These are phyloP conservation scores for Balansia obtecta DNA, from an alignment of 2,329 filamentous ascomycete genomes.

Conservation along the genomic window DNA sequence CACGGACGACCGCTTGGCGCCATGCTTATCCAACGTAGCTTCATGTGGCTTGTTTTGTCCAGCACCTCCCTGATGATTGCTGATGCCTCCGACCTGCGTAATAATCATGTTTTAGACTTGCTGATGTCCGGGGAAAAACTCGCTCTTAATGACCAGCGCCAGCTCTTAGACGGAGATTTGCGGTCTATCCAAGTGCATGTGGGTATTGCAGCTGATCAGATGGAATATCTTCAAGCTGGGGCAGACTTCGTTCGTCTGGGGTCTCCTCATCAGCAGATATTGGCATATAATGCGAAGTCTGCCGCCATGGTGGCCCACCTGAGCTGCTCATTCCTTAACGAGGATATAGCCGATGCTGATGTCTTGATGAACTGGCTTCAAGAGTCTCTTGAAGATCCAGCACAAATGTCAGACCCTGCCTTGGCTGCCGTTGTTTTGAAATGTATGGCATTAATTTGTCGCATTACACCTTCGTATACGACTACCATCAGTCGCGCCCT, in stretches of 20 bases:
- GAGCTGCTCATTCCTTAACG: slow-evolving; percentile 73
- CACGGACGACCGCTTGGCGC: slow-evolving; percentile 73
- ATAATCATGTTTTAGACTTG: slow-evolving; percentile 58
- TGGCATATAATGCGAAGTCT: slow-evolving; percentile 78
- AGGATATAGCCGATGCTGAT: slow-evolving; percentile 69
- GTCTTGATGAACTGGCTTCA: slow-evolving; percentile 76
- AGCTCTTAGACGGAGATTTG: slow-evolving; percentile 37
- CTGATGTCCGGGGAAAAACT: slow-evolving; percentile 48
- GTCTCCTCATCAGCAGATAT: slow-evolving; percentile 72
- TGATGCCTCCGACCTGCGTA: slow-evolving; percentile 45
- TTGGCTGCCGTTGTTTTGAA: slow-evolving; percentile 70
- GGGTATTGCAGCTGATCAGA: slow-evolving; percentile 65
- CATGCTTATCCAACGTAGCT: slow-evolving; percentile 81
- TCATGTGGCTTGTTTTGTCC: slow-evolving; percentile 73
- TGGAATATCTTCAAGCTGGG: slow-evolving; percentile 76
- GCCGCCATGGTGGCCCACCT: slow-evolving; percentile 72
- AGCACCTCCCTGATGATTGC: slow-evolving; percentile 62
- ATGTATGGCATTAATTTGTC: slow-evolving; percentile 70
- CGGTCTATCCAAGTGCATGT: slow-evolving; percentile 51
- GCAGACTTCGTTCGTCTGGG: slow-evolving; percentile 76
- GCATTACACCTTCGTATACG: slow-evolving; percentile 59
- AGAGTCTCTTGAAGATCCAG: slow-evolving; percentile 61
- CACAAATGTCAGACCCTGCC: slow-evolving; percentile 69
- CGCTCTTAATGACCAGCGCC: slow-evolving; percentile 20
- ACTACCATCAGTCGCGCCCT: slow-evolving; percentile 67